phyloP scores from a whole-genome alignment of 495 filamentous ascomycete species.

The Aspergillus cavernicola region DNA sequence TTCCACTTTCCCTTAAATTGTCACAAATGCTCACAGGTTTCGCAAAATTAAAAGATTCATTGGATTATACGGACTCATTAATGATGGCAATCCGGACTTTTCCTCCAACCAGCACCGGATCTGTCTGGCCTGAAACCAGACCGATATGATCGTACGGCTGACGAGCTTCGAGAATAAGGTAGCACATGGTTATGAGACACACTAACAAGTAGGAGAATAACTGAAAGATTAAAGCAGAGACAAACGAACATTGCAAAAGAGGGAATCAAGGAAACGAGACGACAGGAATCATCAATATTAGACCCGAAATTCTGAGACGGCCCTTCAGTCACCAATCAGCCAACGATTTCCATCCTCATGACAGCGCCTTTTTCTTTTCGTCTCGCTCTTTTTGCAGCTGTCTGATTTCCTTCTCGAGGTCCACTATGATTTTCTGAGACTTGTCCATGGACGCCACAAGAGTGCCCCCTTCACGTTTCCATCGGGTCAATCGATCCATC shows the following conservation, averaged over 20 bases:
- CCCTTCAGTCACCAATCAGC: conserved; percentile 1
- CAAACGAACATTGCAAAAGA: conserved; percentile 15
- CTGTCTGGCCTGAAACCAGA: conserved; percentile 27
- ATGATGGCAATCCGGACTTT: conserved; percentile 12
- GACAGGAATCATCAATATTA: conserved; percentile 15
- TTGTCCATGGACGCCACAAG: conserved; percentile 79
- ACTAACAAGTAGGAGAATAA: conserved; percentile 20
- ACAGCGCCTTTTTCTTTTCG: conserved; percentile 32
- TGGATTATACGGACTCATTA: conserved; percentile 17
- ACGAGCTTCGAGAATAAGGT: conserved; percentile 16
- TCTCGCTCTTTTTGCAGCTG: conserved; percentile 42
- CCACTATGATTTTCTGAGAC: conserved; percentile 58
- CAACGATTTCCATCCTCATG: conserved; percentile 19
- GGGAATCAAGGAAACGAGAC: conserved; percentile 20
- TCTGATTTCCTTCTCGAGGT: conserved; percentile 61
- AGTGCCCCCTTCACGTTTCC: conserved; percentile 67
- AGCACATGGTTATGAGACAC: conserved; percentile 32
- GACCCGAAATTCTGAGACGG: conserved; percentile 17
- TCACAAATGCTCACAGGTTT: conserved; percentile 12
- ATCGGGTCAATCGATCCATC: conserved; percentile 72
- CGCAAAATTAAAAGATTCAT: conserved; percentile 20
- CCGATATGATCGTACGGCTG: conserved; percentile 30
- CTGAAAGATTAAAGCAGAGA: conserved; percentile 9
- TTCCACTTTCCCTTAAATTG: conserved; percentile 26
- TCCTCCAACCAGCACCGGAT: conserved; percentile 24